Evolutionary conservation across 1,284 basidiomycete genomes (phyloP).

Genomic region (Ceratobasidium theobromae): DNA sequence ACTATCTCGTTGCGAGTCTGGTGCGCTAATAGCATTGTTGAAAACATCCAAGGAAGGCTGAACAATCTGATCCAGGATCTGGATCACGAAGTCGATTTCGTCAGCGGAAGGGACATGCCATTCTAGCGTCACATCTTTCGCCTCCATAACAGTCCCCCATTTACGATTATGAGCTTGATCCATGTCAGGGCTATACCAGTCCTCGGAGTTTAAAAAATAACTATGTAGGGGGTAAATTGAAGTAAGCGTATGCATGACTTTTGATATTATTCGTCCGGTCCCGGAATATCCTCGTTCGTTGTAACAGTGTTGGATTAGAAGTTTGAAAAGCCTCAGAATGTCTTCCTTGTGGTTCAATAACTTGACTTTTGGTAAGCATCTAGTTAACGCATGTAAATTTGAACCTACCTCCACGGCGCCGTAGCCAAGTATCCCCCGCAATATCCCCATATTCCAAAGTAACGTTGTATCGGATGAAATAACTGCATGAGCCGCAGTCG

Average conservation of each 20-base stretch:
- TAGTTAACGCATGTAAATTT: neutral
- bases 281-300: constrained; percentile 89
- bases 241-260: constrained; percentile 75
- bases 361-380: constrained; percentile 45
- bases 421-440: constrained; percentile 76
- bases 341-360: constrained; percentile 69
- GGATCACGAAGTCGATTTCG: constrained; percentile 82
- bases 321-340: constrained; percentile 66
- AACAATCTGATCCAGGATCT: constrained; percentile 72
- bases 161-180: constrained; percentile 68
- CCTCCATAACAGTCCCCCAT: constrained; percentile 83
- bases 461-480: constrained; percentile 88
- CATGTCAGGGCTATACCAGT: constrained; percentile 78
- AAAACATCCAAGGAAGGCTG: constrained; percentile 68
- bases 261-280: constrained; percentile 76
- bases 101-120: constrained; percentile 83
- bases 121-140: constrained; percentile 77
- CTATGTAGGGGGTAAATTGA: constrained; percentile 81
- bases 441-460: constrained; percentile 87
- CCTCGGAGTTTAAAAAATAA: constrained; percentile 80
- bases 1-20: constrained; percentile 61
- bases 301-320: constrained; percentile 78
- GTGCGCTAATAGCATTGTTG: constrained; percentile 60
- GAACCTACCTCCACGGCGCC: constrained; percentile 61
- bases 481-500: constrained; percentile 76